These are phyloP conservation scores for Chalaropsis ovoidea DNA, from an alignment of 2,329 filamentous ascomycete genomes.

Conservation along the genomic window DNA sequence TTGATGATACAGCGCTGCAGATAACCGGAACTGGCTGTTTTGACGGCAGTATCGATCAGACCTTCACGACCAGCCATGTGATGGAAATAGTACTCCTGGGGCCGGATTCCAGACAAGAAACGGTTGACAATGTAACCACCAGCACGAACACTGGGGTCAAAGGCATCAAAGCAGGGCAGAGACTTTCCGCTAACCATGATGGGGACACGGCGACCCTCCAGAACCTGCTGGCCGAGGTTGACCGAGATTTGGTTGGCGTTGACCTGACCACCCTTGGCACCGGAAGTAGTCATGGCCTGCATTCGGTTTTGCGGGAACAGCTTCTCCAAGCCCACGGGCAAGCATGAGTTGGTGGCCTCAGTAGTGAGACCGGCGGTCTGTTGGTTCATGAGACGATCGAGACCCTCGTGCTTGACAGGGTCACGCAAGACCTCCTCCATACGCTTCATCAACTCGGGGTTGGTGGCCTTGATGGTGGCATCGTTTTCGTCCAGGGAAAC, in stretches of 20 bases:
- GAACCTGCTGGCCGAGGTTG: conserved; percentile 89
- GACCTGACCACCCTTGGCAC: conserved; percentile 84
- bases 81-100: conserved; percentile 98
- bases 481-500: conserved; percentile 62
- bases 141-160: conserved; percentile 77
- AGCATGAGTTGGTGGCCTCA: conserved; percentile 63
- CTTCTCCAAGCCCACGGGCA: conserved; percentile 76
- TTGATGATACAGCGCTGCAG: conserved; percentile 95
- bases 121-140: conserved; percentile 91
- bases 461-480: conserved; percentile 51
- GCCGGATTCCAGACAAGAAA: conserved; percentile 94
- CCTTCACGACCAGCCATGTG: conserved; percentile 98
- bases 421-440: conserved; percentile 86
- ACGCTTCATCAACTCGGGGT: conserved; percentile 43
- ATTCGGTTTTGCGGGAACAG: conserved; percentile 95
- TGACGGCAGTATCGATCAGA: conserved; percentile 96
- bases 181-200: conserved; percentile 98
- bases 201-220: conserved; percentile 89
- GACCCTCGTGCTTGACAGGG: conserved; percentile 75
- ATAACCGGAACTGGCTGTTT: conserved; percentile 94
- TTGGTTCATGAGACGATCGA: conserved; percentile 80
- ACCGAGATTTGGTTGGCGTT: conserved; percentile 97
- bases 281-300: conserved; percentile 96
- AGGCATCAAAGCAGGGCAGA: conserved; percentile 84
- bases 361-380: conserved; percentile 62